Percentiles rank a stretch among this genome's conserved stretches.
phyloP scores from a whole-genome alignment of 208 protist genomes.

The Crithidia mellificae region DNA sequence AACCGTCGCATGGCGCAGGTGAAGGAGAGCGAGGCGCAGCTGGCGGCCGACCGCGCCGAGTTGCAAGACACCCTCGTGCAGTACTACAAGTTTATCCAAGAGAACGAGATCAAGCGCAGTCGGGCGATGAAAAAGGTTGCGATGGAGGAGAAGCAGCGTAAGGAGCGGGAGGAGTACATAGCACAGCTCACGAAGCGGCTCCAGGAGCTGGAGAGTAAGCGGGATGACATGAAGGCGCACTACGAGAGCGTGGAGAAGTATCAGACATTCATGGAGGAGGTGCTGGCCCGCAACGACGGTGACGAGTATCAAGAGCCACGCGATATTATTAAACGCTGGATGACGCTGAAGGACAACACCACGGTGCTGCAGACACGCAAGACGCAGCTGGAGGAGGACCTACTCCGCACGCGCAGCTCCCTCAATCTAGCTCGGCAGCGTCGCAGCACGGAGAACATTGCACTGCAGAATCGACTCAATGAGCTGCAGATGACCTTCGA shows the following conservation, averaged over 20 bases:
- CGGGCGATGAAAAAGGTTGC: constrained; percentile 86
- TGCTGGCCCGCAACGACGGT: constrained; percentile 87
- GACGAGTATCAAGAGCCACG: constrained; percentile 91
- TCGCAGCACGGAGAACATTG: constrained; percentile 84
- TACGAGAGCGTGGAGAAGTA: constrained; percentile 82
- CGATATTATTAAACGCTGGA: constrained; percentile 91
- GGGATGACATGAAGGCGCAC: constrained; percentile 55
- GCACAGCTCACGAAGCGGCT: constrained; percentile 60
- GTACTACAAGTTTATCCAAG: constrained; percentile 95
- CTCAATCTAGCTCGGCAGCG: constrained; percentile 79
- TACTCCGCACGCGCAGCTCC: constrained; percentile 86
- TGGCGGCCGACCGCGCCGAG: constrained; percentile 73
- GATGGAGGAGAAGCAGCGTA: constrained; percentile 80
- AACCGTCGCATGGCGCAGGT: constrained; percentile 83
- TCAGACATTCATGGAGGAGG: constrained; percentile 88
- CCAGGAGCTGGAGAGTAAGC: constrained; percentile 53
- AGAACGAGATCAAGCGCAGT: constrained; percentile 92
- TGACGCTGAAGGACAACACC: constrained; percentile 90
- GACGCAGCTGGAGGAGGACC: constrained; percentile 89
- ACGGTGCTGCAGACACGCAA: constrained; percentile 91
- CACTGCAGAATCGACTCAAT: constrained; percentile 90
- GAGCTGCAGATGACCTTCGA: constrained; percentile 87
- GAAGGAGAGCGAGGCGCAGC: constrained; percentile 77
- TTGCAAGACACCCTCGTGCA: constrained; percentile 91
- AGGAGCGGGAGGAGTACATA: constrained; percentile 88